phyloP scores from a whole-genome alignment of 2,329 filamentous ascomycete genomes.

The Penicillium brevicompactum region DNA sequence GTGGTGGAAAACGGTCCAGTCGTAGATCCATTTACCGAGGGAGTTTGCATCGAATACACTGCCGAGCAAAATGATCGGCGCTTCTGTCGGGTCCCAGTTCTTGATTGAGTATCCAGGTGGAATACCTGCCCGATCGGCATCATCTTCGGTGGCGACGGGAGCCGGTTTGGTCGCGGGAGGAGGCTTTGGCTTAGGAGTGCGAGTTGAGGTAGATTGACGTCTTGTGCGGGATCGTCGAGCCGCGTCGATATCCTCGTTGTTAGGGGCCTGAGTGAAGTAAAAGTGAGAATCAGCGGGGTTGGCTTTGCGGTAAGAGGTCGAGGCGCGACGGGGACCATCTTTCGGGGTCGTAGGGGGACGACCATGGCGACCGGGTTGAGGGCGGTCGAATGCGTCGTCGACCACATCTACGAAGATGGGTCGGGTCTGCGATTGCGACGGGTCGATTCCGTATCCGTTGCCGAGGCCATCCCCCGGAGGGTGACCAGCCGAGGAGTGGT shows the following conservation, averaged over 20 bases:
- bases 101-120: slow-evolving; percentile 91
- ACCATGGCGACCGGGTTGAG: slow-evolving; percentile 39
- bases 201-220: slow-evolving; percentile 57
- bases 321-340: slow-evolving; percentile 31
- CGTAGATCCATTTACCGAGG: slow-evolving; percentile 98
- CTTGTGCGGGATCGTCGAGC: slow-evolving; percentile 53
- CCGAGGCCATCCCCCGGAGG: slow-evolving; percentile 30
- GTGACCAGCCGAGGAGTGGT: slow-evolving; percentile 50
- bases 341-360: slow-evolving; percentile 23
- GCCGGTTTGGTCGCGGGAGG: slow-evolving; percentile 39
- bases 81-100: slow-evolving; percentile 95
- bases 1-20: slow-evolving; percentile 95
- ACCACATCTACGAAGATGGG: slow-evolving; percentile 60
- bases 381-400: slow-evolving; percentile 57
- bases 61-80: slow-evolving; percentile 89
- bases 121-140: slow-evolving; percentile 67
- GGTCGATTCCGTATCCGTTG: slow-evolving; percentile 22
- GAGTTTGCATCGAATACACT: slow-evolving; percentile 98
- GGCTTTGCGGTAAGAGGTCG: slow-evolving; percentile 42
- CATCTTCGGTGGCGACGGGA: slow-evolving; percentile 64
- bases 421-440: slow-evolving; percentile 48
- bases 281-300: slow-evolving; percentile 54
- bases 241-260: slow-evolving; percentile 56
- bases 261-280: slow-evolving; percentile 57
- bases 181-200: slow-evolving; percentile 48